These are phyloP conservation scores for Penicillium argentinense DNA, from an alignment of 495 filamentous ascomycete species.

Conservation along the genomic window DNA sequence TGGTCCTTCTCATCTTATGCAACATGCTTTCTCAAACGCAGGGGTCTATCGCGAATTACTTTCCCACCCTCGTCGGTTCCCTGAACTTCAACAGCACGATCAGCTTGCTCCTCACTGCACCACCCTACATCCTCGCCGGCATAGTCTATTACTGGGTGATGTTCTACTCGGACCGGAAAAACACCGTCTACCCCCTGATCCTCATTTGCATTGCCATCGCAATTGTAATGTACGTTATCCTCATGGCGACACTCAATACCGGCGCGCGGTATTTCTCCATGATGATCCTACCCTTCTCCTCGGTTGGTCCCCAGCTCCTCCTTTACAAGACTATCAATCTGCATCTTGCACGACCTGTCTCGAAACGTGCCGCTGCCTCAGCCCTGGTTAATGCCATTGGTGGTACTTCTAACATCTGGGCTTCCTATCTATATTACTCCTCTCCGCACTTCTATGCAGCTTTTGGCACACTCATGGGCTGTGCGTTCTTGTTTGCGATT, in stretches of 20 bases:
- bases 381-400: constrained; percentile 35
- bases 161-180: constrained; percentile 29
- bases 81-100: constrained; percentile 60
- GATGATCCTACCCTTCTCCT: constrained; percentile 30
- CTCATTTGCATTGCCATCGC: constrained; percentile 23
- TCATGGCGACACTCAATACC: constrained; percentile 21
- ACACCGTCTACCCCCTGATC: constrained; percentile 24
- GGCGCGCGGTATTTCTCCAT: constrained; percentile 31
- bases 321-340: constrained; percentile 33
- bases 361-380: constrained; percentile 31
- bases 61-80: constrained; percentile 73
- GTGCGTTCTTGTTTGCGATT: constrained; percentile 30
- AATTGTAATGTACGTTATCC: constrained; percentile 28
- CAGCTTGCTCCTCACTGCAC: constrained; percentile 37
- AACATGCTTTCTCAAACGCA: constrained; percentile 32
- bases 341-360: constrained; percentile 25
- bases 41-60: constrained; percentile 60
- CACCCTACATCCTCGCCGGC: constrained; percentile 26
- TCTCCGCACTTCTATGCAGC: constrained; percentile 37
- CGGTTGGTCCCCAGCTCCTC: constrained; percentile 30
- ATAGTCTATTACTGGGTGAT: constrained; percentile 24
- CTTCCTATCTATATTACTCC: constrained; percentile 37
- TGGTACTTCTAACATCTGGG: constrained; percentile 41
- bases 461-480: constrained; percentile 35
- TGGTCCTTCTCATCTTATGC: constrained; percentile 24